These are phyloP conservation scores for Apiotrichum gracile DNA, from an alignment of 1,284 basidiomycete species.

Conservation along the genomic window DNA sequence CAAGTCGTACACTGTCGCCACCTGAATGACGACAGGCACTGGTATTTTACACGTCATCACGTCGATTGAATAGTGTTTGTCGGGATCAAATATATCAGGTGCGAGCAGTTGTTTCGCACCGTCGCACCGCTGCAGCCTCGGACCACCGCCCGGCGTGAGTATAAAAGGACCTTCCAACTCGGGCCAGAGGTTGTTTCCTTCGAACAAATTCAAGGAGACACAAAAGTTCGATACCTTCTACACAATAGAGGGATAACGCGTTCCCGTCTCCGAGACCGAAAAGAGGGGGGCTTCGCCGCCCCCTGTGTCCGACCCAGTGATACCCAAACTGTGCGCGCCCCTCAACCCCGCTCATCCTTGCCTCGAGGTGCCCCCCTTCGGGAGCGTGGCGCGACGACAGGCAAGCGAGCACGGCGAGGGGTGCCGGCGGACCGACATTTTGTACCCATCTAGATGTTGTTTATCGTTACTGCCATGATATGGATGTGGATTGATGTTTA, in stretches of 20 bases:
- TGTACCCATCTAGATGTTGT: not conserved
- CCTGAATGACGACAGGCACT: no score
- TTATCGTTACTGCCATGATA: not conserved
- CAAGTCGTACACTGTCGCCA: no score
- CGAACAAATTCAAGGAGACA: constrained; percentile 41
- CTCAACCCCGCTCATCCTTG: constrained; percentile 2
- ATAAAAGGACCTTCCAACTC: not conserved
- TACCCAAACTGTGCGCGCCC: constrained; percentile 29
- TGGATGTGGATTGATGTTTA: no score
- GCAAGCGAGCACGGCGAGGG: constrained; percentile 11
- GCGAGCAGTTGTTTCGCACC: not conserved
- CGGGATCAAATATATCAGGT: not conserved
- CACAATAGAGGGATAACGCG: constrained; percentile 43
- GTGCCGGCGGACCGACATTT: constrained; percentile 24
- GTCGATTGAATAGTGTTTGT: no score
- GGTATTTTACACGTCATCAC: no score
- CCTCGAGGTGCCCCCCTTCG: constrained; percentile 18
- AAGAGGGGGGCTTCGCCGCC: constrained; percentile 9
- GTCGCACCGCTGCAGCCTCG: not conserved
- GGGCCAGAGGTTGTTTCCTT: constrained; percentile 7
- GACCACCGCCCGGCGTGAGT: not conserved
- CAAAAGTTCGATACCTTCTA: constrained; percentile 45
- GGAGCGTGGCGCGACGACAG: constrained; percentile 21
- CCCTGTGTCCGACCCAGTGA: constrained; percentile 19
- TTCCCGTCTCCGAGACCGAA: constrained; percentile 46